Evolutionary conservation across 176 grass and related monocot species (phyloP), one percentile per base, ranked within the genome.

Genomic region (Lolium rigidum): DNA sequence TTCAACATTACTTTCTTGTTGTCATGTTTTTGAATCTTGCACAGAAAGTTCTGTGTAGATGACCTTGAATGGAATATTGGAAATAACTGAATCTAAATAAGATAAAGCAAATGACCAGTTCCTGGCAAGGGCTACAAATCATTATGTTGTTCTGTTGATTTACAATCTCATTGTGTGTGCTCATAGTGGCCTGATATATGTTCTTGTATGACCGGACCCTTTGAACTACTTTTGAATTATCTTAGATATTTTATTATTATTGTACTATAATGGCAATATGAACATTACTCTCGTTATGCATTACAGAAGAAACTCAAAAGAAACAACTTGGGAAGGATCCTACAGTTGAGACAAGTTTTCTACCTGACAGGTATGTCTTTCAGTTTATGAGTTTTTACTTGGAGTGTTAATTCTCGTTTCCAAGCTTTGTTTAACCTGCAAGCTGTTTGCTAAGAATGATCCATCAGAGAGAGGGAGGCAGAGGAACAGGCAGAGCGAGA

Each of bases 341-440:
- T 43, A 93, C 90, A 85, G 94, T 96, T 18, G 97, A 99, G 83
- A 99, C 94, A 80, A 91, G 97, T 83, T 99, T 99, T 91, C 80
- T 99, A 76, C 97, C 94, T 67, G 94, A 99, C 74, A 99, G 92
- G 97, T 96, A 96, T 92, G 76, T 66, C 79, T 83, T 52, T 78
- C 74, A 38, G 54, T 82, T 89, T 78, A 81, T 87, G 28, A 81
- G 35, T 85, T 79, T 46, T 7, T 71, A 13, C 74, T 25, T 92
- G 52, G 47, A n/a, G 4, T 25, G 65, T 83, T 85, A 43, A 76
- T 84, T 74, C 12, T 88, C 31, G 9, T 77, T 84, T 63, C 52
- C 77, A 48, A 71, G 43, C 46, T 84, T 91, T 91, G 71, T 88
- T 91, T 91, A 87, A 91, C 90, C 86, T 70, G 82, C 70, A 87